Conservation (phyloP, 495 filamentous ascomycete species). For the Trichocladium antarcticum region DNA sequence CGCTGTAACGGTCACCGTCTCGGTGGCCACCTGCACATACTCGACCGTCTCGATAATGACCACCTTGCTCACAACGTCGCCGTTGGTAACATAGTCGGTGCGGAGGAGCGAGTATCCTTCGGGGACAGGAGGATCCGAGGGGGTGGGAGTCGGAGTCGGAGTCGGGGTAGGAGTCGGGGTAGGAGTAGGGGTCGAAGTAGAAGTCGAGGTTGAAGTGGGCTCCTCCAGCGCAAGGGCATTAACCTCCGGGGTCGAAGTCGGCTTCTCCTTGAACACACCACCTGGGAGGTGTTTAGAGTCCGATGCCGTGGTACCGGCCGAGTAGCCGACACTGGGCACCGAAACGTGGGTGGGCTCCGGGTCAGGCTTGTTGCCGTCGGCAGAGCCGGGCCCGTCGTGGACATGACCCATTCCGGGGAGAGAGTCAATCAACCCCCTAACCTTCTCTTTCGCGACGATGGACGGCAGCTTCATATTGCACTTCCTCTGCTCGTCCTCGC, state of each 20-base stretch:
- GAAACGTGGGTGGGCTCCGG: constrained; percentile 8
- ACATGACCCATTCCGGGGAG: constrained; percentile 35
- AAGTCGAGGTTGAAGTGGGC: not conserved
- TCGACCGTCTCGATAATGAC: constrained; percentile 37
- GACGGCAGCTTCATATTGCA: constrained; percentile 29
- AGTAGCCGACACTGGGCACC: constrained; percentile 18
- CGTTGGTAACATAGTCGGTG: constrained; percentile 35
- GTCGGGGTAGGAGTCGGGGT: constrained; percentile 18
- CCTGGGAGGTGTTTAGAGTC: constrained; percentile 18
- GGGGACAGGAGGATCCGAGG: constrained; percentile 13
- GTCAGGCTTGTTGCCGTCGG: constrained; percentile 14
- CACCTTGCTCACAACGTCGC: constrained; percentile 32
- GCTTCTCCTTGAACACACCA: constrained; percentile 18
- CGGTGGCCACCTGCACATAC: constrained; percentile 29
- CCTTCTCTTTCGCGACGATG: constrained; percentile 26
- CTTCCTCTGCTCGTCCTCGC: constrained; percentile 23
- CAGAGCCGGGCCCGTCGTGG: constrained; percentile 28
- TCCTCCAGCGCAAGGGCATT: not conserved
- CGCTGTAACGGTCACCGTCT: constrained; percentile 18
- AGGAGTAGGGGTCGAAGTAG: constrained; percentile 2
- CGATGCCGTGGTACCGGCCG: constrained; percentile 5
- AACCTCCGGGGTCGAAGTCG: not conserved
- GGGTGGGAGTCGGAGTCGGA: constrained; percentile 4
- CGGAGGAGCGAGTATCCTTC: constrained; percentile 28
- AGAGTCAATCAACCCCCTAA: constrained; percentile 19